Evolutionary conservation across 306 rosid species (phyloP), one percentile per base, ranked within the genome.

Genomic region (Erythrophleum fordii): DNA sequence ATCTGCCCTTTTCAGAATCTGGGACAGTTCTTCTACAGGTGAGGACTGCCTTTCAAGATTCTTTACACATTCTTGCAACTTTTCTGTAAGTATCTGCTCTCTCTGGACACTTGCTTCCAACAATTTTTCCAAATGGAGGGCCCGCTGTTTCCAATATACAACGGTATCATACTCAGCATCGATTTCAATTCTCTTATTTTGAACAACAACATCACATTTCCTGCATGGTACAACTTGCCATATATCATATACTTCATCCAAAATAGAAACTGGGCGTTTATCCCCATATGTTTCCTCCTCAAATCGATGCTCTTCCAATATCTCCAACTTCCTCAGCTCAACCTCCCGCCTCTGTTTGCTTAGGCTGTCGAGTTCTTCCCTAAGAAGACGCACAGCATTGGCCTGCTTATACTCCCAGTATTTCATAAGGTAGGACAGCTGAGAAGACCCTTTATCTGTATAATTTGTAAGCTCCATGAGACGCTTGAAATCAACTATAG

Each of bases 351-450:
- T 87, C 67, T 93, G 99, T 68, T 86, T 89, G 88, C 88, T 90
- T 20, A 96, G 88, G 56, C 75, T 93, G 89, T 92, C 97, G 0
- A 93, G 90, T 75, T 96, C 99, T 89, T 96, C 97, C 72, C 84
- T 81, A 4, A 96, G 93, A 68, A 93, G 98, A 4, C 98, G 93
- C 2, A 88, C 97, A 0, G 85, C 99, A 7, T 96, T 93, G 37
- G 99, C 97, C 68, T 96, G 98, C 88, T 89, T 92, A 64, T 93
- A 92, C 81, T 93, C 97, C 99, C 97, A 93, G 78, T 90, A 89
- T 74, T 96, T 83, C 80, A 92, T 89, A 28, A 96, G 96, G 77
- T 86, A 86, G 0, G 95, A 90, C 41, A 96, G 59, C 81, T 96
- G 99, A 56, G 97, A 92, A 37, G 98, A 89, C 68, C 99, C 99